phyloP scores from a whole-genome alignment of 306 rosid species.

The Mucuna pruriens region DNA sequence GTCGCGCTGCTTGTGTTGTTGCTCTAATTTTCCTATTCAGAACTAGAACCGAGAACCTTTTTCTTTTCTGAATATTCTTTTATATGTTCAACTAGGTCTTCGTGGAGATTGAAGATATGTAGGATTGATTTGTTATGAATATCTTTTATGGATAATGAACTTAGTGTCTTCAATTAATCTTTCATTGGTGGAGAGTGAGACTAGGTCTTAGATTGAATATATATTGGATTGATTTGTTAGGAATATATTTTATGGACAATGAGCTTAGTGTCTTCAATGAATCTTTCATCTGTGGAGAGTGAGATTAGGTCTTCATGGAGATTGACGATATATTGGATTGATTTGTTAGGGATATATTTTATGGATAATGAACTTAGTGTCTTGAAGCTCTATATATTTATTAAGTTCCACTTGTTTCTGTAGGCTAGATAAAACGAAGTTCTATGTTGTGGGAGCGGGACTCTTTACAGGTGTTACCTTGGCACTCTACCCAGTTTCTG shows the following conservation, averaged over 20 bases:
- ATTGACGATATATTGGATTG: too few species aligned
- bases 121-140: too few species aligned
- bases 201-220: too few species aligned
- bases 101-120: background rate
- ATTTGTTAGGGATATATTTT: background rate
- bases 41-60: background rate
- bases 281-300: too few species aligned
- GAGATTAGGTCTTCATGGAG: too few species aligned
- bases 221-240: too few species aligned
- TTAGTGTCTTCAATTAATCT: too few species aligned
- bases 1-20: background rate
- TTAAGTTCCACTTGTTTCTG: conserved; percentile 36
- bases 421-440: conserved; percentile 89
- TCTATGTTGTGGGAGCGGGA: conserved; percentile 86
- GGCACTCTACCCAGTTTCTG: conserved; percentile 86
- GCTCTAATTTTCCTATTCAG: background rate
- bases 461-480: conserved; percentile 86
- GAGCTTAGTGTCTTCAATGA: too few species aligned
- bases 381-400: conserved; percentile 24
- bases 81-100: background rate
- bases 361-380: conserved; percentile 5
- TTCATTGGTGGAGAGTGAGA: too few species aligned
- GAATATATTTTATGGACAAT: too few species aligned
- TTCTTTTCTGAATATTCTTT: background rate
- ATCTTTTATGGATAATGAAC: too few species aligned